These are phyloP conservation scores for Aspergillus pseudonomiae DNA, from an alignment of 2,329 filamentous ascomycete species.

Conservation along the genomic window DNA sequence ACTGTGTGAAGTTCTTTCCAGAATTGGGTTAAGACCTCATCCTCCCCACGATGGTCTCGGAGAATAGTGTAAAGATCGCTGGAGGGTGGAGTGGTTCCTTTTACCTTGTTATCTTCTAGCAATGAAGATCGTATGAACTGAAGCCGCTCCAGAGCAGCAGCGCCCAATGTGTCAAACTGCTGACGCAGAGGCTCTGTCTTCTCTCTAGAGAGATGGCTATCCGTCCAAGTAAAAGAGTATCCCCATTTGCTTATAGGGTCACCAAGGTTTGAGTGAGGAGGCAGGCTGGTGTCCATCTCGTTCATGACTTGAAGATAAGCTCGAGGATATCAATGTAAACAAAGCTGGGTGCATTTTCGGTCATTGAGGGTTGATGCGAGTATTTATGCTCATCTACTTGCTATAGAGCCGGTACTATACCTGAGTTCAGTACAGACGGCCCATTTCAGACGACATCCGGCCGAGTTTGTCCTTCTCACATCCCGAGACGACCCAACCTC, in stretches of 20 bases:
- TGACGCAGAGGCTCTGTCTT: constrained; percentile 19
- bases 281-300: background rate
- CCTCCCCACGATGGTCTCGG: constrained; percentile 56
- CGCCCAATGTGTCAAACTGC: constrained; percentile 19
- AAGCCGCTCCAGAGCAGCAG: constrained; percentile 17
- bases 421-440: background rate
- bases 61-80: constrained; percentile 65
- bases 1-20: constrained; percentile 68
- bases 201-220: constrained; percentile 15
- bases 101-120: constrained; percentile 13
- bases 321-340: background rate
- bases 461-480: background rate
- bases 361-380: background rate
- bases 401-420: background rate
- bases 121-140: constrained; percentile 15
- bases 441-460: background rate
- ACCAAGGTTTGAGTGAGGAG: constrained; percentile 1
- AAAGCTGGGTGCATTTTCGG: background rate
- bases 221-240: constrained; percentile 22
- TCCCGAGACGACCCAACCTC: background rate
- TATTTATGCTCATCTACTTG: background rate
- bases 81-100: constrained; percentile 3
- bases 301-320: background rate
- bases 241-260: constrained; percentile 20
- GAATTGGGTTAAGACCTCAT: constrained; percentile 58